phyloP scores from a whole-genome alignment of 805 yeast genomes.

The Brettanomyces sp. region DNA sequence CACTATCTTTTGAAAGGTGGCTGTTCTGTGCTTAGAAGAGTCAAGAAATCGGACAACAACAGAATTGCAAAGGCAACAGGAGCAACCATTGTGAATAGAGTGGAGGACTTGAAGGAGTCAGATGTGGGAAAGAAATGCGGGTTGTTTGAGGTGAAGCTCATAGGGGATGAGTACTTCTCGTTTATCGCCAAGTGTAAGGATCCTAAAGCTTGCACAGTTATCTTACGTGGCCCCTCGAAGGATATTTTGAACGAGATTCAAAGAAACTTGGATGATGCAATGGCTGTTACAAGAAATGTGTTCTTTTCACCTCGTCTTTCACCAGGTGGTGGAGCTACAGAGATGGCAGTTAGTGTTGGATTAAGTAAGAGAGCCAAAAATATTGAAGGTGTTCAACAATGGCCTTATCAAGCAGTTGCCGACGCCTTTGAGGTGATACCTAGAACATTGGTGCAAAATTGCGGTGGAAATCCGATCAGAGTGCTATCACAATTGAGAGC shows the following conservation, averaged over 20 bases:
- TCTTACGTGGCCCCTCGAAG: conserved; percentile 93
- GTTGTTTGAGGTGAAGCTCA: conserved; percentile 81
- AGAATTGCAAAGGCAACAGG: conserved; percentile 96
- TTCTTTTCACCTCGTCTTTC: conserved; percentile 88
- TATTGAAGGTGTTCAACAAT: conserved; percentile 90
- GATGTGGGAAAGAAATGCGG: conserved; percentile 91
- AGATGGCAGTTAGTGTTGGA: conserved; percentile 91
- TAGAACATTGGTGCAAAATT: conserved; percentile 91
- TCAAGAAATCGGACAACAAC: conserved; percentile 90
- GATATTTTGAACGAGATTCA: conserved; percentile 95
- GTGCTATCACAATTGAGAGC: conserved; percentile 87
- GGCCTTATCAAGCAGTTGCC: conserved; percentile 98
- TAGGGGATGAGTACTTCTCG: conserved; percentile 96
- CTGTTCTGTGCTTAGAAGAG: conserved; percentile 87
- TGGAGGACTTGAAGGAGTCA: conserved; percentile 85
- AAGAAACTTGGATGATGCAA: conserved; percentile 94
- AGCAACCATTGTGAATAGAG: conserved; percentile 91
- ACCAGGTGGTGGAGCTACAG: conserved; percentile 99
- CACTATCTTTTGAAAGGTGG: conserved; percentile 92
- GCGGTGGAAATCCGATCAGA: conserved; percentile 95
- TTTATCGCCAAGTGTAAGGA: conserved; percentile 69
- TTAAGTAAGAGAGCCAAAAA: conserved; percentile 85
- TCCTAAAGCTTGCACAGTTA: conserved; percentile 89
- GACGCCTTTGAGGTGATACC: conserved; percentile 99
- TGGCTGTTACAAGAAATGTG: conserved; percentile 95